Base-by-base conservation (phyloP, 2,329 filamentous ascomycete species). In the Epichloe aotearoae region DNA sequence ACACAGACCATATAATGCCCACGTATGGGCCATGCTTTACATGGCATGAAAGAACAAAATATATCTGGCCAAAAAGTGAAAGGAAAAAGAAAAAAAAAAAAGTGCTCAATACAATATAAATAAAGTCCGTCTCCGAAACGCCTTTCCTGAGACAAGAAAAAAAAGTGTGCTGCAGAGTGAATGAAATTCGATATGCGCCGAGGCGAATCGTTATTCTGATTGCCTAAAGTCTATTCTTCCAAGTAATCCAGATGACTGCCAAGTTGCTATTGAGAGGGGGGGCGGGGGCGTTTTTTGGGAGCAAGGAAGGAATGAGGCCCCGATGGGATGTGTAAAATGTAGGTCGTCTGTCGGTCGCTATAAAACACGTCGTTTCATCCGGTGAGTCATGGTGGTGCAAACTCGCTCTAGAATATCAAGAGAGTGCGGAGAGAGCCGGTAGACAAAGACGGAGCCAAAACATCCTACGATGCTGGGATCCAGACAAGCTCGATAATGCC, bases 401-500 rank as follows among this genome's bases (percentile, higher is more conserved):
- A 20, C 30, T 37, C 30, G 4, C 17, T 8, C n/a, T 11, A 14
- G 30, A 5, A 10, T 20, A 14, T 37, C 11, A 20, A n/a, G 45
- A 33, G 26, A 10, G 8, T 30, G 26, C 26, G 26, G 26, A 30
- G 26, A 10, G 8, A 36, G 47, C 10, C 10, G 51, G 44, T 19
- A 15, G 20, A 39, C 12, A 44, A 12, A 38, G 17, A 45, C 26
- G 14, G n/a, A n/a, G n/a, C 33, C 49, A 20, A 14, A 15, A 26
- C 23, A 6, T 17, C 19, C 51, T 50, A 61, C n/a, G 58, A 57
- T 14, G 47, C 40, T 12, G 74, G 70, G 40, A 78, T 66, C 77
- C 76, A 80, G 49, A 80, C 70, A 52, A 80, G 65, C 65, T 80
- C 77, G 43, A 80, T 68, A 34, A 80, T 60, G 3, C 76, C 76